Evolutionary conservation across 495 filamentous ascomycete genomes (phyloP).

Genomic region (Podospora pseudoanserina): DNA sequence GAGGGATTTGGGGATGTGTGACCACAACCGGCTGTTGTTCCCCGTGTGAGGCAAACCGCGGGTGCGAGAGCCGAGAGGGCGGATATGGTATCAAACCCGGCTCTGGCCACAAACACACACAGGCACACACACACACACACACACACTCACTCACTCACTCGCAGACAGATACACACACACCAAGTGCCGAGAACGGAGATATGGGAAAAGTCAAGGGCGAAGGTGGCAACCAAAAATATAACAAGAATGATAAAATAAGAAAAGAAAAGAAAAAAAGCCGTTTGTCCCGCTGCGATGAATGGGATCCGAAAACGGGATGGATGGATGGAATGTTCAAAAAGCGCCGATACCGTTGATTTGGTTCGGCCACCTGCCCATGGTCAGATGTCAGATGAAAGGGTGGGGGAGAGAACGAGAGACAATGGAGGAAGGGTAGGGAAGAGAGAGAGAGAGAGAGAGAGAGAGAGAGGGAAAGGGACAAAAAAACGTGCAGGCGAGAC

Average conservation of each 20-base stretch:
- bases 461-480: background rate
- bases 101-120: too few relatives aligned
- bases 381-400: background rate
- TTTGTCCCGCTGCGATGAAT: background rate
- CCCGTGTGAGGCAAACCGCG: background rate
- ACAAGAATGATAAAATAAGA: background rate
- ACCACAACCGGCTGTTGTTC: background rate
- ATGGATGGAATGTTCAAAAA: background rate
- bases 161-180: too few relatives aligned
- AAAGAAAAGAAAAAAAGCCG: background rate
- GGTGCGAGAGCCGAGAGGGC: background rate
- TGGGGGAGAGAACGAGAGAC: background rate
- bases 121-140: too few relatives aligned
- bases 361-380: background rate
- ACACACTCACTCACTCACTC: too few relatives aligned
- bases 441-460: background rate
- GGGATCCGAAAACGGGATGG: background rate
- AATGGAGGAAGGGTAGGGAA: background rate
- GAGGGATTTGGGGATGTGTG: background rate
- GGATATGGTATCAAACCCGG: background rate
- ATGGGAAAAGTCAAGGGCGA: background rate
- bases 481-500: slow-evolving; percentile 3
- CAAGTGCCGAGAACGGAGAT: background rate
- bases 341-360: background rate
- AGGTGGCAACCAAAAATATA: slow-evolving; percentile 3